Evolutionary conservation across 2,329 filamentous ascomycete genomes (phyloP).

Genomic region (Nannizzia gypsea): DNA sequence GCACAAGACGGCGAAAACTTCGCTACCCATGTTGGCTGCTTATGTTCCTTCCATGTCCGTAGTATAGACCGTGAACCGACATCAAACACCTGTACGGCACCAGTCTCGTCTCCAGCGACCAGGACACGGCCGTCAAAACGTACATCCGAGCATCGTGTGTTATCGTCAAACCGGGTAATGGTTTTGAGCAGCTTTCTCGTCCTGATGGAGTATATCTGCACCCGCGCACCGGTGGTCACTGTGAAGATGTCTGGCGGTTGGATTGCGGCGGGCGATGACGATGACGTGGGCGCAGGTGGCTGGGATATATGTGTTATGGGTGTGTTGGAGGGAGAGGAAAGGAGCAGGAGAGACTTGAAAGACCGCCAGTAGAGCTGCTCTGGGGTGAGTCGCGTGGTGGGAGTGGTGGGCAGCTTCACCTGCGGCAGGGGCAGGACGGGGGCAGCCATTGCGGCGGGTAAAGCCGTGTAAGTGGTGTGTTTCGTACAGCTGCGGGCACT

Average conservation of each 20-base stretch:
- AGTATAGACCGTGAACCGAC: slow-evolving; percentile 79
- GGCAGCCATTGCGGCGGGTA: slow-evolving; percentile 56
- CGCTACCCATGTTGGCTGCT: slow-evolving; percentile 85
- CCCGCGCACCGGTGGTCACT: slow-evolving; percentile 83
- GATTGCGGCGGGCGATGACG: slow-evolving; percentile 34
- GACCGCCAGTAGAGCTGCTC: slow-evolving; percentile 95
- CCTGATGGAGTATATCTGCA: slow-evolving; percentile 87
- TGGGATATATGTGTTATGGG: slow-evolving; percentile 84
- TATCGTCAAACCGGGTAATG: slow-evolving; percentile 84
- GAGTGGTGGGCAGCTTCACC: slow-evolving; percentile 71
- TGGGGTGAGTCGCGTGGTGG: slow-evolving; percentile 63
- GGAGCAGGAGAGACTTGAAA: slow-evolving; percentile 81
- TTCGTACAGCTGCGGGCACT: neutral
- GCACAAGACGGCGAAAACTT: slow-evolving; percentile 83
- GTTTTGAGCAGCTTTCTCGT: slow-evolving; percentile 88
- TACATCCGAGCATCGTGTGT: slow-evolving; percentile 80
- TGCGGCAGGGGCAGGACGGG: slow-evolving; percentile 69
- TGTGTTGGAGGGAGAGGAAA: slow-evolving; percentile 81
- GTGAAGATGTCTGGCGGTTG: slow-evolving; percentile 56
- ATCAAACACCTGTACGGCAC: slow-evolving; percentile 91
- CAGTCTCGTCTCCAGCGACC: slow-evolving; percentile 81
- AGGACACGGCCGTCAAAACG: slow-evolving; percentile 78
- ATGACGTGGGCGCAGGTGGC: slow-evolving; percentile 40
- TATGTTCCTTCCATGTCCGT: slow-evolving; percentile 89
- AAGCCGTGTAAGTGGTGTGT: neutral